phyloP scores from a whole-genome alignment of 345 rosid species.

The Laguncularia racemosa region DNA sequence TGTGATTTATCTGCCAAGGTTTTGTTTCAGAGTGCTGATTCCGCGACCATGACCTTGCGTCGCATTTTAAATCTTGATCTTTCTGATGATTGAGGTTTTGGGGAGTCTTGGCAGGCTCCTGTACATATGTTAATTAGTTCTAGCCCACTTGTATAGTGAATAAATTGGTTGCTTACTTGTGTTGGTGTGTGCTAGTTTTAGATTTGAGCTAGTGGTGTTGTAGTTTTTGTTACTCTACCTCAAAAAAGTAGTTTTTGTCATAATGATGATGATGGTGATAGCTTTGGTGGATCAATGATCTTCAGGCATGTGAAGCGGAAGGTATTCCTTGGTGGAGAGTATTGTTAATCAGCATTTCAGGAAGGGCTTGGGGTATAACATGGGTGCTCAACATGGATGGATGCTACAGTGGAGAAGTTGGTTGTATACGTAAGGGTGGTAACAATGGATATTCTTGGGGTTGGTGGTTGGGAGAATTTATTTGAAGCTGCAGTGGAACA shows the following conservation, averaged over 20 bases:
- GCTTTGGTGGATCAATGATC: slow-evolving; percentile 29
- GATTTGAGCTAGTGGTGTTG: slow-evolving; percentile 16
- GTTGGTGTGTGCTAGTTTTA: slow-evolving; percentile 27
- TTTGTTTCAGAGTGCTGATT: slow-evolving; percentile 49
- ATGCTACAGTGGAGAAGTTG: too few species aligned
- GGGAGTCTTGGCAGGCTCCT: slow-evolving; percentile 28
- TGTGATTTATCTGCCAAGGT: slow-evolving; percentile 27
- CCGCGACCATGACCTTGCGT: slow-evolving; percentile 81
- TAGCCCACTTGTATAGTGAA: slow-evolving; percentile 23
- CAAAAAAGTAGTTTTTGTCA: too few species aligned
- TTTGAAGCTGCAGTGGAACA: too few species aligned
- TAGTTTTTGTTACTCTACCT: neutral
- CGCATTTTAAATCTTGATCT: slow-evolving; percentile 88
- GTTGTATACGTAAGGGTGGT: too few species aligned
- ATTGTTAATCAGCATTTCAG: slow-evolving; percentile 9
- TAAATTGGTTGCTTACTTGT: slow-evolving; percentile 31
- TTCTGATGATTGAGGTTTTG: slow-evolving; percentile 42
- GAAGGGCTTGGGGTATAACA: too few species aligned
- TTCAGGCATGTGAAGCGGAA: neutral
- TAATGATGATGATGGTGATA: slow-evolving; percentile 12
- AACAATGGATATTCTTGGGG: too few species aligned
- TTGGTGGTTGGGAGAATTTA: too few species aligned
- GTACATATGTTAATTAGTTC: slow-evolving; percentile 55
- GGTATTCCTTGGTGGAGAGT: slow-evolving; percentile 10
- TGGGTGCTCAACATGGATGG: too few species aligned